A percentile compares a stretch with the other conserved stretches of the same genome.
phyloP scores from a whole-genome alignment of 805 yeast species.

The Suhomyces kilbournensis region DNA sequence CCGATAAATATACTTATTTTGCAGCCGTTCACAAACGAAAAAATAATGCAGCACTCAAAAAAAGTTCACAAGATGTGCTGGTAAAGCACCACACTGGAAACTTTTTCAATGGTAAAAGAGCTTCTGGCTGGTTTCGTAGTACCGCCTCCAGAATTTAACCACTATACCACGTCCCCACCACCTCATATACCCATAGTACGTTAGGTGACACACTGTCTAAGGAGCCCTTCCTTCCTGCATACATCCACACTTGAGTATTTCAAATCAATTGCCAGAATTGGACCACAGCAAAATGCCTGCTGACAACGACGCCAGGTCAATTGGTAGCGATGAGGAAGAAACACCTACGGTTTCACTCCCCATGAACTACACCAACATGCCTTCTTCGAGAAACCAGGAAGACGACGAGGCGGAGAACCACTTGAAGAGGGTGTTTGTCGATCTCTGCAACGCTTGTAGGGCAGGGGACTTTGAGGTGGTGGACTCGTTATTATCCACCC shows the following conservation, averaged over 20 bases:
- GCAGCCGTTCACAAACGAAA: neutral
- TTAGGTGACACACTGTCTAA: neutral
- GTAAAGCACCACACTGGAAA: no score
- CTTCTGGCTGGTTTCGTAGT: neutral
- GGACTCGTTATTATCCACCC: conserved; percentile 50
- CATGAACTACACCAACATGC: conserved; percentile 7
- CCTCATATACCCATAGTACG: neutral
- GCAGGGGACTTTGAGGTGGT: conserved; percentile 65
- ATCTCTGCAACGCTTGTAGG: conserved; percentile 65
- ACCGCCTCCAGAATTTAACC: neutral
- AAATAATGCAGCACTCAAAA: neutral
- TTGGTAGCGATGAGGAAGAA: neutral
- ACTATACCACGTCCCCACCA: neutral
- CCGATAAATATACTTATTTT: neutral
- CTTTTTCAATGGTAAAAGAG: neutral
- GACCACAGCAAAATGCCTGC: neutral
- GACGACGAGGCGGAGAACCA: neutral
- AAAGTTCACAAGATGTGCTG: no score
- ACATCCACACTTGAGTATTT: neutral
- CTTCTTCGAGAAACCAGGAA: conserved; percentile 3
- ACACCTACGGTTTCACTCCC: neutral
- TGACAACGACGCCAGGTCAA: neutral
- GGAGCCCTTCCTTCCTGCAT: neutral
- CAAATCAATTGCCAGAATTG: neutral
- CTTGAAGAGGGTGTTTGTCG: conserved; percentile 30